Base-by-base conservation (phyloP, 2,329 filamentous ascomycete species). In the Neurospora sp. region DNA sequence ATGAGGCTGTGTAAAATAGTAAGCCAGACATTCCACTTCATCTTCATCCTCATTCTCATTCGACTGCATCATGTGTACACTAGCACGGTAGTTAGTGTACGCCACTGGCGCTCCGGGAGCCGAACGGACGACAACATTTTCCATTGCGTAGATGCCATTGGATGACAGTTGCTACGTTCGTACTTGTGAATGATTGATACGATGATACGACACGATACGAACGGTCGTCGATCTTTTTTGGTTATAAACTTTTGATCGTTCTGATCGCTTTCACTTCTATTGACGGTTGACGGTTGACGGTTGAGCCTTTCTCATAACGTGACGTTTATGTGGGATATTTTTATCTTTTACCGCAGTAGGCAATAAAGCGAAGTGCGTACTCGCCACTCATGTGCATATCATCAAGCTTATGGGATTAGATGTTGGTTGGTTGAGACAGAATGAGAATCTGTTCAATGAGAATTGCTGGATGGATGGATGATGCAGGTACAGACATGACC, bases 401-500 rank as follows among this genome's bases (percentile, higher is more conserved):
- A n/a, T 33, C 28, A 33, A 7, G 28, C 28, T 33, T 33, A 33
- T 7, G 4, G 28, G 28, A 33, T 33, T 33, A 33, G 28, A 33
- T 33, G 28, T 33, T 52, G 19, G 46, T 28, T 58, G 46, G 11
- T 15, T 28, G 43, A 28, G 19, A 58, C 46, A 58, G 23, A 28
- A 28, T 4, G 13, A 7, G 23, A 28, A 58, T 17, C 11, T 58
- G 46, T 28, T 58, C 46, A 58, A 58, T 58, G 46, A 28, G 23
- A 28, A 58, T 15, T 28, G 23, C 46, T 58, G 19, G 1, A 58
- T 58, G 23, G 46, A 58, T 58, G 52, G 79, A n/a, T 17, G 52
- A 79, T 38, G 33, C 62, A 66, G 62, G 62, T 66, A 39, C 38
- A 39, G 38, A 39, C 28, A 28, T 28, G 28, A 28, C 13, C 11